Conservation (phyloP, 495 filamentous ascomycete genomes). For the Podospora sp. region DNA sequence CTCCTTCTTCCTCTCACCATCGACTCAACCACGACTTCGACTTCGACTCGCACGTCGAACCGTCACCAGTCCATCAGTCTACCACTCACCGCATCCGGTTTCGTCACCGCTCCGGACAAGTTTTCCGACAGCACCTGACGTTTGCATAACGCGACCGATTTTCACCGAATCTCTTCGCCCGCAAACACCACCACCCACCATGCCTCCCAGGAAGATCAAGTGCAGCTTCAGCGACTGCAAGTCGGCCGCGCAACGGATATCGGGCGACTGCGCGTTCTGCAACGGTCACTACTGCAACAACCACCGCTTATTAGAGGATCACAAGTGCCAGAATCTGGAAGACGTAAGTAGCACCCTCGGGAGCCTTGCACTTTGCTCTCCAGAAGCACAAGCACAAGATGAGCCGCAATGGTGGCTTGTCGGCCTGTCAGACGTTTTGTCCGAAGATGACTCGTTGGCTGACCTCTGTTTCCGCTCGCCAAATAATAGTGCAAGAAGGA, state of each 20-base stretch:
- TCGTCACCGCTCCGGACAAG: background rate
- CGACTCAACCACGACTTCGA: slow-evolving; percentile 8
- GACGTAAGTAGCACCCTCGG: slow-evolving; percentile 58
- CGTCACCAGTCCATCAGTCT: slow-evolving; percentile 15
- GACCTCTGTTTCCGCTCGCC: slow-evolving; percentile 28
- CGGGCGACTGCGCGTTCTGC: slow-evolving; percentile 96
- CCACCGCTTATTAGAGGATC: slow-evolving; percentile 89
- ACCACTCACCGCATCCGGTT: slow-evolving; percentile 1
- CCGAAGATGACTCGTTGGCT: slow-evolving; percentile 35
- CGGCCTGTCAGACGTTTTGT: slow-evolving; percentile 46
- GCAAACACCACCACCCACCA: slow-evolving; percentile 52
- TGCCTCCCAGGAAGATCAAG: slow-evolving; percentile 76
- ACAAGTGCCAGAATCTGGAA: slow-evolving; percentile 91
- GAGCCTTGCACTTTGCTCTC: slow-evolving; percentile 2
- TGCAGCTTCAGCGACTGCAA: slow-evolving; percentile 91
- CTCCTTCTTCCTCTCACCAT: slow-evolving; percentile 22
- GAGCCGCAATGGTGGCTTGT: slow-evolving; percentile 52
- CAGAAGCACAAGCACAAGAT: slow-evolving; percentile 4
- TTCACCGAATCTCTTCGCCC: background rate
- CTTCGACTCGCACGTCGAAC: background rate
- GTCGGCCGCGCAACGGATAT: slow-evolving; percentile 81
- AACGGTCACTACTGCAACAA: slow-evolving; percentile 89
- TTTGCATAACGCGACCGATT: slow-evolving; percentile 10
- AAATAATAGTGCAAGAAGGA: slow-evolving; percentile 83
- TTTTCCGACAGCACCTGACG: background rate